Evolutionary conservation across 805 yeast species (phyloP).

Genomic region (Candida morakotiae): DNA sequence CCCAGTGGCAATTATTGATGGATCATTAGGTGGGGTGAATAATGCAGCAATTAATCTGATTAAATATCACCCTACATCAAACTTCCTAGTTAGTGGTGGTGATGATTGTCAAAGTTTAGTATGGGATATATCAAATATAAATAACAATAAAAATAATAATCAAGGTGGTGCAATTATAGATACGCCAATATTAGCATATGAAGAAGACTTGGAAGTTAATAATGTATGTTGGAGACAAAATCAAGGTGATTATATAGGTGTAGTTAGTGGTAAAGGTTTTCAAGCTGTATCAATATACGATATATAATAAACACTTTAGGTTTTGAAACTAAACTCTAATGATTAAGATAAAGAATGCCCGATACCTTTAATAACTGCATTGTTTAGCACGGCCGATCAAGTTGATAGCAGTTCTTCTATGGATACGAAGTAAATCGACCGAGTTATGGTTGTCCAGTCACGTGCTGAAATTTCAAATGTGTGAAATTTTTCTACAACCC

Average conservation of each 20-base stretch:
- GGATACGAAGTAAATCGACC: too few relatives aligned
- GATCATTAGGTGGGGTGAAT: slow-evolving; percentile 47
- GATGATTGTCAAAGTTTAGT: slow-evolving; percentile 71
- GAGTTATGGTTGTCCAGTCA: too few relatives aligned
- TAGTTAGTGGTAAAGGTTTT: slow-evolving; percentile 62
- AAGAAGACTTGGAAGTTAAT: slow-evolving; percentile 70
- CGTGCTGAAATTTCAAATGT: too few relatives aligned
- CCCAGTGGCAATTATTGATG: slow-evolving; percentile 68
- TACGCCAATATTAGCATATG: slow-evolving; percentile 46
- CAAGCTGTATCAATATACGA: slow-evolving; percentile 49
- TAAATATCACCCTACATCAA: slow-evolving; percentile 78
- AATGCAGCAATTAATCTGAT: slow-evolving; percentile 65
- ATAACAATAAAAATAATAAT: slow-evolving; percentile 10
- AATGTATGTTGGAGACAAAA: slow-evolving; percentile 66
- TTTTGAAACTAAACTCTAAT: too few relatives aligned
- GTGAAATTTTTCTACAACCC: too few relatives aligned
- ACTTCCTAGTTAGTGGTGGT: slow-evolving; percentile 59
- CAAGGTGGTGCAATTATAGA: slow-evolving; percentile 17
- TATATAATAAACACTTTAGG: too few relatives aligned
- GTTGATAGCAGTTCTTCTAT: too few relatives aligned
- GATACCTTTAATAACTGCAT: too few relatives aligned
- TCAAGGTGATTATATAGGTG: slow-evolving; percentile 78
- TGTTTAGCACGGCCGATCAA: too few relatives aligned
- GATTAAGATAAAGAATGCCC: too few relatives aligned
- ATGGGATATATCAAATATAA: slow-evolving; percentile 53